Conservation (phyloP, 2,329 filamentous ascomycete genomes). For the Chaetomium strumarium region DNA sequence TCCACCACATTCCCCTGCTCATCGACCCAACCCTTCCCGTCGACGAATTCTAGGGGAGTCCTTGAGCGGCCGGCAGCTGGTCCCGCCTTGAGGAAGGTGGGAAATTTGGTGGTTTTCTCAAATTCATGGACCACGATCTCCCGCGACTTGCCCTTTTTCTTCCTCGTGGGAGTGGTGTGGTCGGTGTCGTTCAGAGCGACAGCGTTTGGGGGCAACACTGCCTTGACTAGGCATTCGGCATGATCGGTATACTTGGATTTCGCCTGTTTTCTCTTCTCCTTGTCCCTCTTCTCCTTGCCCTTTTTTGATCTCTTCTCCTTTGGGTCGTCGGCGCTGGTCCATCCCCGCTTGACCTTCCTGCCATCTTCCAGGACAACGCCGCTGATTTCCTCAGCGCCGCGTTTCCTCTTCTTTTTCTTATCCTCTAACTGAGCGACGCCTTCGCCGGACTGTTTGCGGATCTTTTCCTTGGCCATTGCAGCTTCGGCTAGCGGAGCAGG, state of each 20-base stretch:
- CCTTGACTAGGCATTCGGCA: conserved; percentile 80
- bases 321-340: conserved; percentile 63
- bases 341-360: conserved; percentile 80
- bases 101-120: conserved; percentile 73
- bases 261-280: conserved; percentile 51
- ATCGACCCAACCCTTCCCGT: conserved; percentile 86
- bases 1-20: conserved; percentile 71
- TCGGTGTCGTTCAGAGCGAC: conserved; percentile 37
- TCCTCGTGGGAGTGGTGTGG: conserved; percentile 54
- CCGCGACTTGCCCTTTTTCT: conserved; percentile 39
- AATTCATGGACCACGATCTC: conserved; percentile 83
- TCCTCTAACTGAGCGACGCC: conserved; percentile 26
- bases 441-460: conserved; percentile 30
- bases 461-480: conserved; percentile 29
- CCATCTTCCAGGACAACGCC: conserved; percentile 68
- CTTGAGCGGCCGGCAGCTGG: conserved; percentile 38
- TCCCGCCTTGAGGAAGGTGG: conserved; percentile 67
- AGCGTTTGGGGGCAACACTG: conserved; percentile 54
- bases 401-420: conserved; percentile 32
- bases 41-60: conserved; percentile 60
- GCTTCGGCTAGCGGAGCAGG: conserved; percentile 27
- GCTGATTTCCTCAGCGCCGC: conserved; percentile 43
- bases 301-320: conserved; percentile 43
- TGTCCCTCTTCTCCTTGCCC: conserved; percentile 44
- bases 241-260: conserved; percentile 76